Evolutionary conservation across 2,329 filamentous ascomycete genomes (phyloP), one percentile per base, ranked within the genome.

Genomic region (Verticillium klebahnii): DNA sequence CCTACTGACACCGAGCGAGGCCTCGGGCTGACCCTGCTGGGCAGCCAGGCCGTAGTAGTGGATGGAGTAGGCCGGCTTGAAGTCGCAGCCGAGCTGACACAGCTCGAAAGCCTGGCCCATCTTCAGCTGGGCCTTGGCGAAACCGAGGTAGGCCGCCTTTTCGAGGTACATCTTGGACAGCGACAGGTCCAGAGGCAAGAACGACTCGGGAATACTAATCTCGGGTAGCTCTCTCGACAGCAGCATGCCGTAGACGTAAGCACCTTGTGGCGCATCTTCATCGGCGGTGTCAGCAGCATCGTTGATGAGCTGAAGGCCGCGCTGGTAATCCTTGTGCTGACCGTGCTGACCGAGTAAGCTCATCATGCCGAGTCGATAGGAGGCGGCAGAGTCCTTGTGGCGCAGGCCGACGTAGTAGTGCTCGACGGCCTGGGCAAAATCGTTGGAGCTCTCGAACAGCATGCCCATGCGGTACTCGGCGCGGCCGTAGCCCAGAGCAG

Each of bases 401-500:
- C 87, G 85, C 58, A 95, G 88, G 58, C 95, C 95, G 57, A 86
- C 85, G 67, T 92, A 87, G 76, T 98, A 99, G 75, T 98, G 93
- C 70, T 89, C 88, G 71, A 97, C 88, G 6, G 95, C 95, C 74
- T 96, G 97, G 65, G 89, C 84, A 63, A 93, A 89, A 71, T 99
- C 94, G 71, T 96, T 96, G 5, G 93, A 94, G 73, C 91, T 93
- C 77, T 99, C 95, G 73, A 93, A 98, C 62, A 97, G 90, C 94
- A 98, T 99, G 65, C 95, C 95, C 78, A 99, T 96, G 56, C 95
- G 88, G 75, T 99, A 99, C 75, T 98, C 92, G 23, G 95, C 93
- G 68, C 95, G 85, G 25, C 89, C 87, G 77, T 93, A 96, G 62
- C 92, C 92, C 69, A 91, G 88, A 69, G 93, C 90, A 34, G 92